Conservation (phyloP, 1,139 yeast genomes). For the Suhomyces taliae region DNA sequence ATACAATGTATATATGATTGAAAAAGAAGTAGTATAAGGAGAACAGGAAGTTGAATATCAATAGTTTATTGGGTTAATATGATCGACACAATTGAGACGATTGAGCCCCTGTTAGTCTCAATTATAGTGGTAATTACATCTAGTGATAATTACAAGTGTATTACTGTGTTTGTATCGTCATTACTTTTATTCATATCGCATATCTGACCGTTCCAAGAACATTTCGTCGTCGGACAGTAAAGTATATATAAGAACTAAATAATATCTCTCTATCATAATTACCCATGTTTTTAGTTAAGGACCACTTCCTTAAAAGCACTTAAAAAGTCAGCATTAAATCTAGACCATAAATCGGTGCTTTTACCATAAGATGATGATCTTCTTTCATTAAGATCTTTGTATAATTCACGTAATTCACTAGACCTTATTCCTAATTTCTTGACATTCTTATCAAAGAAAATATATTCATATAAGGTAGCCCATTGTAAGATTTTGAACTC, state of each 20-base stretch:
- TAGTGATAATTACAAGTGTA: not conserved
- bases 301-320: conserved; percentile 5
- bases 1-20: conserved; percentile 3
- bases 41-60: no score
- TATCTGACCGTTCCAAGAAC: no score
- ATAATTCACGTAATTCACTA: conserved; percentile 19
- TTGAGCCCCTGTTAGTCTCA: no score
- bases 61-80: no score
- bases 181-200: no score
- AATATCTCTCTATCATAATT: not conserved
- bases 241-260: not conserved
- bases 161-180: not conserved
- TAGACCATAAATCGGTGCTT: conserved; percentile 4
- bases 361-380: conserved; percentile 1
- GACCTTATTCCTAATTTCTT: conserved; percentile 22
- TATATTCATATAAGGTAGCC: conserved; percentile 31
- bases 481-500: conserved; percentile 31
- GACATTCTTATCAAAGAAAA: conserved; percentile 18
- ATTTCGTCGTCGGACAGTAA: not conserved
- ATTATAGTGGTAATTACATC: no score
- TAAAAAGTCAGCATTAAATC: conserved; percentile 4
- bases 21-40: no score
- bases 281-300: not conserved
- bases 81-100: no score
- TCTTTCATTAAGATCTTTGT: conserved; percentile 12